Evolutionary conservation across 257 asterid genomes (phyloP).

Genomic region (Solanum raphanifolium): DNA sequence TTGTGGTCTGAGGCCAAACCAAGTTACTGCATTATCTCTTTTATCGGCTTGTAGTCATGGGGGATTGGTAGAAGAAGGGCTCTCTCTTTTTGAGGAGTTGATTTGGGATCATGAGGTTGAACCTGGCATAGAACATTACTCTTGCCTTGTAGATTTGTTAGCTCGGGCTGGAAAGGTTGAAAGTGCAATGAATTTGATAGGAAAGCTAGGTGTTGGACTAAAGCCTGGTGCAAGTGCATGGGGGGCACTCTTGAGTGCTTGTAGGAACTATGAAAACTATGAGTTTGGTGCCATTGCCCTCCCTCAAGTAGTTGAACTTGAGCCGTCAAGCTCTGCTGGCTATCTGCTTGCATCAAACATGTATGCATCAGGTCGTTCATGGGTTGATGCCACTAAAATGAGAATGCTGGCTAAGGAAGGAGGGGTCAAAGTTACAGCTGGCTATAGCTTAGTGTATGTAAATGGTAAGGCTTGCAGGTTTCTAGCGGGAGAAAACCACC

Average conservation of each 20-base stretch:
- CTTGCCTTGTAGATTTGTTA: conserved; percentile 83
- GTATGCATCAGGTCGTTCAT: conserved; percentile 56
- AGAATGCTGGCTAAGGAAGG: conserved; percentile 56
- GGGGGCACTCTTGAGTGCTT: conserved; percentile 82
- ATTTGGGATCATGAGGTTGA: conserved; percentile 26
- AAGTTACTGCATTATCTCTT: conserved; percentile 52
- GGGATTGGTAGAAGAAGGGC: conserved; percentile 74
- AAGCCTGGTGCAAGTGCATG: conserved; percentile 67
- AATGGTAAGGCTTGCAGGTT: conserved; percentile 31
- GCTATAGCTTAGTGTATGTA: conserved; percentile 60
- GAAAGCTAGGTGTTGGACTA: conserved; percentile 24
- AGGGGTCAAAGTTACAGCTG: conserved; percentile 25
- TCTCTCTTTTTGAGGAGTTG: conserved; percentile 42
- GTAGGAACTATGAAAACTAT: conserved; percentile 41
- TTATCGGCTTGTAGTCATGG: conserved; percentile 91
- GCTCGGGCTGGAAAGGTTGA: conserved; percentile 81
- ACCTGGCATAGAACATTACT: conserved; percentile 52
- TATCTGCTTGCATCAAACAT: conserved; percentile 68
- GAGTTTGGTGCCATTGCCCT: conserved; percentile 29
- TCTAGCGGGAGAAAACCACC: conserved; percentile 42
- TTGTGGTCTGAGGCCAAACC: conserved; percentile 53
- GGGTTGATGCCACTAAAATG: conserved; percentile 51
- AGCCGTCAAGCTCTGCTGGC: conserved; percentile 67
- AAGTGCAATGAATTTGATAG: conserved; percentile 46
- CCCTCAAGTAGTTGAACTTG: conserved; percentile 53